These are phyloP conservation scores for Oxalis stricta DNA, from an alignment of 441 rosid species.

Conservation along the genomic window DNA sequence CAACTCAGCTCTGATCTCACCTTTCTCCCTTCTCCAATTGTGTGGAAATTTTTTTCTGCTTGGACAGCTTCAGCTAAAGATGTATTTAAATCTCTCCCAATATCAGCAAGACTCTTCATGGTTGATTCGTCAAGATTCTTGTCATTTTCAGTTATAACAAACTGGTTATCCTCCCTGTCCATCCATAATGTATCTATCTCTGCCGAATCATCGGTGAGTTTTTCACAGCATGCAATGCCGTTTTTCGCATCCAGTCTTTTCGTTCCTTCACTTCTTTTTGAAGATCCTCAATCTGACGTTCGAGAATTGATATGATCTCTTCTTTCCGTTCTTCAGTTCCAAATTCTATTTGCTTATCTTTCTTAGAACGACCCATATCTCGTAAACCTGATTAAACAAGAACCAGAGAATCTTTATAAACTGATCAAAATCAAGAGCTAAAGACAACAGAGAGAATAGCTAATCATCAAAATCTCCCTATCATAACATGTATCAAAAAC, in stretches of 20 bases:
- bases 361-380: background rate
- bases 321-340: background rate
- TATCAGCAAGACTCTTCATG: constrained; percentile 3
- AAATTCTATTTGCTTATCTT: background rate
- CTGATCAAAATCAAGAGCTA: too few species aligned
- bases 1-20: too few species aligned
- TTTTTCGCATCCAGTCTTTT: constrained; percentile 82
- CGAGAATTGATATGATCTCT: background rate
- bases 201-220: background rate
- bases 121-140: background rate
- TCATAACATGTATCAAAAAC: too few species aligned
- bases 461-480: too few species aligned
- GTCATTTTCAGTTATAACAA: background rate
- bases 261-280: constrained; percentile 61
- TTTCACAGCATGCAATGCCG: constrained; percentile 71
- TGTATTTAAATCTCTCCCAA: too few species aligned
- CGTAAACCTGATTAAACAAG: background rate
- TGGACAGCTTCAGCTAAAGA: too few species aligned
- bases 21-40: too few species aligned
- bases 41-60: too few species aligned
- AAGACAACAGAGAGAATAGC: too few species aligned
- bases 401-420: too few species aligned
- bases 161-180: constrained; percentile 1
- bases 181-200: constrained; percentile 21
- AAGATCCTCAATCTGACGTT: constrained; percentile 46